These are phyloP conservation scores for Lentinula novae-zelandiae DNA, from an alignment of 1,284 basidiomycete genomes.

Conservation along the genomic window DNA sequence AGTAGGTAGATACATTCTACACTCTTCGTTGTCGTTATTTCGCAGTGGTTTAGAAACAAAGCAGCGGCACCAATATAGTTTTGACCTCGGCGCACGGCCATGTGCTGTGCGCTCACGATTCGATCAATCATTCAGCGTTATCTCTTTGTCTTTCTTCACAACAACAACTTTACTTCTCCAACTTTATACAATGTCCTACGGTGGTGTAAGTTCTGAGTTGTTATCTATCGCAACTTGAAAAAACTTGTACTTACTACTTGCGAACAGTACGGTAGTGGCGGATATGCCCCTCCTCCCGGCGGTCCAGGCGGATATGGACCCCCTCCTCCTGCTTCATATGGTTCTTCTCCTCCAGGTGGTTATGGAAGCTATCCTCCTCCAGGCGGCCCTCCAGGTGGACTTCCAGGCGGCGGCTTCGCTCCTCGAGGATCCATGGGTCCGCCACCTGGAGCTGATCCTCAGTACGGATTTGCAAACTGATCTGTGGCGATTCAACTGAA, in stretches of 20 bases:
- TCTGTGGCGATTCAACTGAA: background rate
- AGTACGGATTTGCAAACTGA: conserved; percentile 40
- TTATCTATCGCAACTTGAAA: background rate
- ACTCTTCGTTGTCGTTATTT: background rate
- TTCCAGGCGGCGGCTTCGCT: conserved; percentile 35
- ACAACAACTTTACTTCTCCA: background rate
- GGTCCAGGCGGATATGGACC: conserved; percentile 24
- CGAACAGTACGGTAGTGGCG: conserved; percentile 14
- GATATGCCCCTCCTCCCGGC: conserved; percentile 24
- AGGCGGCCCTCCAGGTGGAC: conserved; percentile 21
- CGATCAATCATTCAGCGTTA: background rate
- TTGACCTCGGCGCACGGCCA: background rate
- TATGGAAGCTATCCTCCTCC: conserved; percentile 23
- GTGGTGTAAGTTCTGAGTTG: conserved; percentile 5
- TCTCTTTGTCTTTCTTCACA: background rate
- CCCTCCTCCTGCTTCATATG: conserved; percentile 2
- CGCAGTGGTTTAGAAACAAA: background rate
- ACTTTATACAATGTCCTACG: conserved; percentile 13
- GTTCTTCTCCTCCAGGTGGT: conserved; percentile 18
- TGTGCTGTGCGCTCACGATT: background rate
- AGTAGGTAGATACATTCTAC: background rate
- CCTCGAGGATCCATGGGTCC: conserved; percentile 33
- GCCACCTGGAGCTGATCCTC: conserved; percentile 66
- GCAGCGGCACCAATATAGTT: background rate
- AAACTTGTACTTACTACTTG: background rate